Evolutionary conservation across 2,329 filamentous ascomycete species (phyloP), one percentile per base, ranked within the genome.

Genomic region (Clonostachys sp.): DNA sequence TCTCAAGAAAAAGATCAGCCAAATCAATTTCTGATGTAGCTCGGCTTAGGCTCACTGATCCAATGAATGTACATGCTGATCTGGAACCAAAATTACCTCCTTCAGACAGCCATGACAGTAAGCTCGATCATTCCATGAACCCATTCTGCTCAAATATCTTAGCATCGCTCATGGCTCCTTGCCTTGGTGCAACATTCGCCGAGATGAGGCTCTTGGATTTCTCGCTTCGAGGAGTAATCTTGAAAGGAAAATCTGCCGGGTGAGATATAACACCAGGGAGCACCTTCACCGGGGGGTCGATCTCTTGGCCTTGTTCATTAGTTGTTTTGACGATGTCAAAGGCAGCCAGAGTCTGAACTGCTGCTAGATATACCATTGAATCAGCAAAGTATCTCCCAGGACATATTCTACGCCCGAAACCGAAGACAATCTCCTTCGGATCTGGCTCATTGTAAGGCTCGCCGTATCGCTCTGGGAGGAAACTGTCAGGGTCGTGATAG

Each of bases 401-500:
- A 41, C 63, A 67, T 13, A 61, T 52, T 9, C 63, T 53, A 0
- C 63, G 57, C 3, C 63, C 64, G 36, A 57, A 65, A 1, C 62
- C 63, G 30, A 63, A 67, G 2, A 17, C 30, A 0, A 58, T 52
- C 1, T 58, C 58, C 5, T 14, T 39, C 5, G 63, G 61, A 20
- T 63, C 57, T 3, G 55, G 58, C 34, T 50, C 55, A 10, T 54
- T 53, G 16, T 51, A 46, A 4, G 51, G 53, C n/a, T 36, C 17
- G 2, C 66, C 53, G 48, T 50, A 64, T 2, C 62, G 55, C 6
- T 57, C 54, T 6, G 59, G 61, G 20, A 63, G 45, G 38, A 65
- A 66, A 6, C n/a, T 12, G 4, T 48, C 45, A 1, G 62, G 62
- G 13, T 64, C 51, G 0, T 78, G 73, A 60, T 89, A 89, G 42